Evolutionary conservation across 495 filamentous ascomycete genomes (phyloP), one percentile per base, ranked within the genome.

Genomic region (Penicillium pancosmium): DNA sequence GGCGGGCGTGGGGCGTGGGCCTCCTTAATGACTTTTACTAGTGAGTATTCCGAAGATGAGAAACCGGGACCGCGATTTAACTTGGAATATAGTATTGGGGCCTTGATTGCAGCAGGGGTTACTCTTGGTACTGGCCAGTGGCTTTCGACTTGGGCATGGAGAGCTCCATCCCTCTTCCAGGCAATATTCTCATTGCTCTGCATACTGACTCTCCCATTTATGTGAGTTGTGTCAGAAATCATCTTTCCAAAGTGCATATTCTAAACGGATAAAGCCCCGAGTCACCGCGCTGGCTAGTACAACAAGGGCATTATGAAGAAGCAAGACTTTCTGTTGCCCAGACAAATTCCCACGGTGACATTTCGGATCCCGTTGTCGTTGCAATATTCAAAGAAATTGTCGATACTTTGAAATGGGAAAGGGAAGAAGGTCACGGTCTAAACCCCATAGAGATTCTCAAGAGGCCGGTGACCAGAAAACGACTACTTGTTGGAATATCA

Each of bases 101-200:
- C 75, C 2, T 57, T 82, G 8, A 70, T 84, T 44, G 81, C 82
- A 6, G 76, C 81, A 5, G 83, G 82, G 46, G 61, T 84, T 43
- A 76, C 78, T 11, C 76, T 82, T 34, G 81, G 82, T 9, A 84
- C 83, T 38, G 68, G 78, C 25, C 71, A 74, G 55, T 71, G 77
- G 71, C 56, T 71, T 46, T 79, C 68, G 43, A 80, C 82, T 10
- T 74, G 79, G 79, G 77, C 80, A 21, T 86, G 83, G 83, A 72
- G 83, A 50, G 63, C 80, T 9, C 82, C 82, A 10, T 81, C 81
- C n/a, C 66, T 84, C 3, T 64, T 84, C 59, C 83, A 86, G 63
- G 80, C 72, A 10, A 57, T 84, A 51, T 82, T 82, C 51, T 83
- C 80, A 3, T 0, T 83, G 21, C 64, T 81, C 44, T 83, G 82